Evolutionary conservation across 495 filamentous ascomycete species (phyloP), one percentile per base, ranked within the genome.

Genomic region (Podospora australis): DNA sequence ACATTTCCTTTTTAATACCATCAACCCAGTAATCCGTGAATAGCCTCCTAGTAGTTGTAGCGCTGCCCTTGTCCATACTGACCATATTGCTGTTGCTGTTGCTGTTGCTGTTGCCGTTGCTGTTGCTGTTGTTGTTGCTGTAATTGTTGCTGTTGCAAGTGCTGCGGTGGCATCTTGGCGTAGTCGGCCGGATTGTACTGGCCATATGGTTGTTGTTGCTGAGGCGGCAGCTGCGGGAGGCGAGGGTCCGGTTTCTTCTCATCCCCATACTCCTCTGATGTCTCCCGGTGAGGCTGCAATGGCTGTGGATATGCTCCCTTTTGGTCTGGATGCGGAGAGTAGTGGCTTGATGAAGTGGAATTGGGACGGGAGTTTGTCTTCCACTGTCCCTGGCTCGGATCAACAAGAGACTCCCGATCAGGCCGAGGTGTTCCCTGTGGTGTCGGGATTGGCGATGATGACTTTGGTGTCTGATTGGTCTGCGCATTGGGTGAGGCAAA

Each of bases 171-270:
- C 13, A 53, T 34, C 44, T 64, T 63, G 8, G 62, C 67, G 19
- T 71, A 74, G 48, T 74, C 68, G 2, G 67, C 64, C 6, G 71
- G 70, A 44, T 72, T 74, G 44, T 74, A 74, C 1, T 58, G 57
- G 2, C 63, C 62, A 13, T 51, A 58, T 10, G 49, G 61, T n/a
- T 56, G 50, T 1, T 52, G 49, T 11, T 52, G 62, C n/a, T 46
- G 44, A 22, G 29, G n/a, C n/a, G n/a, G n/a, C n/a, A n/a, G n/a
- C n/a, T n/a, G n/a, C n/a, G n/a, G n/a, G n/a, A n/a, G n/a, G n/a
- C n/a, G n/a, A n/a, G n/a, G n/a, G n/a, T 58, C 52, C 8, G 50
- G 48, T 47, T 54, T 55, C 20, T 50, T 51, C 13, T 62, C 54
- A n/a, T n/a, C n/a, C 23, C 62, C 54, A 44, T 74, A 53, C 39